Conservation (phyloP, 2,329 filamentous ascomycete species). For the Cladophialophora exuberans region DNA sequence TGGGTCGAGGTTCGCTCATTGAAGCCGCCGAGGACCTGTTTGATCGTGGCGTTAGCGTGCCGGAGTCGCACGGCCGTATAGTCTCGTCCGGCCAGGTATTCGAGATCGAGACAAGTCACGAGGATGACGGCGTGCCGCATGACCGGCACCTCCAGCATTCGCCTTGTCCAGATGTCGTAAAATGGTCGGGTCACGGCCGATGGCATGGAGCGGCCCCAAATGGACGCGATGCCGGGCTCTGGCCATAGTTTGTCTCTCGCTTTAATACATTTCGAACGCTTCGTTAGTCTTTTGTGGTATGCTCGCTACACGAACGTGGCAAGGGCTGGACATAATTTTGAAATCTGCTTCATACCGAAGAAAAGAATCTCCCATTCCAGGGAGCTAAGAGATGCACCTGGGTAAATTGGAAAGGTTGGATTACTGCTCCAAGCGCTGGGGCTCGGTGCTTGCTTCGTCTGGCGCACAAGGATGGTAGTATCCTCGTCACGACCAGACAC, state of each 20-base stretch:
- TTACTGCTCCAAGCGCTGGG: background rate
- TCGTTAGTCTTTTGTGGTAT: background rate
- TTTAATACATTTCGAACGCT: background rate
- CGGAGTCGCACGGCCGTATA: background rate
- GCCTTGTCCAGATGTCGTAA: background rate
- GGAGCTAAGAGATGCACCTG: background rate
- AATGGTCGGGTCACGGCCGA: background rate
- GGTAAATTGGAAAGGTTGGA: background rate
- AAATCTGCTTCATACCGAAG: slow-evolving; percentile 8
- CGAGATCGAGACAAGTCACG: background rate
- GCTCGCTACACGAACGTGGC: too few species aligned
- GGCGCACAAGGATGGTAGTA: background rate
- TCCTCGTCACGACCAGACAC: background rate
- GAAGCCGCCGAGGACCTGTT: background rate
- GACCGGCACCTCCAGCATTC: background rate
- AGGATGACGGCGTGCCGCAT: background rate
- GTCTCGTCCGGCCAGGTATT: background rate
- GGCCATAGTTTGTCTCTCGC: background rate
- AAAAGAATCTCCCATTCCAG: background rate
- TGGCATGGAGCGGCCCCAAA: background rate
- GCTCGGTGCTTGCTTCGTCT: background rate
- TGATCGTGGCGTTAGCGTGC: background rate
- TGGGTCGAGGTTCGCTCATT: background rate
- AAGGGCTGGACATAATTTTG: background rate
- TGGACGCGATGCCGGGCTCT: background rate